These are phyloP conservation scores for Setaria viridis DNA, from an alignment of 202 grass and related monocot genomes.

Conservation along the genomic window DNA sequence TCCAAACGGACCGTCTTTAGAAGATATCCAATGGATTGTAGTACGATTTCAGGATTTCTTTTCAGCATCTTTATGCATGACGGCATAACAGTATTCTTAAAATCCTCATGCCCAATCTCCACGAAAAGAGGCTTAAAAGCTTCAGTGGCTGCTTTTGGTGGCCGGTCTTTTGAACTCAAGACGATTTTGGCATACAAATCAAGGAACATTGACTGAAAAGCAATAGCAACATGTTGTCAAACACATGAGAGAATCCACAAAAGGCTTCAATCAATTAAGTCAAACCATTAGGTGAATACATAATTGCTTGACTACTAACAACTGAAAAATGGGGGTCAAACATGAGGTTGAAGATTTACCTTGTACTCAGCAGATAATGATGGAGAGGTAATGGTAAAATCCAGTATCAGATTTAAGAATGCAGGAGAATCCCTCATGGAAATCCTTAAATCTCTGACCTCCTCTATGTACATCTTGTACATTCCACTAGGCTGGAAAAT, in stretches of 20 bases:
- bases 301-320: constrained; percentile 1
- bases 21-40: constrained; percentile 82
- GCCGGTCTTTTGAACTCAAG: constrained; percentile 84
- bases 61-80: constrained; percentile 95
- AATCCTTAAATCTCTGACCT: constrained; percentile 87
- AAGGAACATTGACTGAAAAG: constrained; percentile 81
- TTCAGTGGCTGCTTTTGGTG: constrained; percentile 70
- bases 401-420: constrained; percentile 80
- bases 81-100: constrained; percentile 74
- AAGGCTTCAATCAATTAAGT: constrained; percentile 7
- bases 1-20: constrained; percentile 74
- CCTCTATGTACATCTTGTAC: constrained; percentile 93
- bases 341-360: constrained; percentile 53
- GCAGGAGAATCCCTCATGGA: constrained; percentile 63
- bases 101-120: constrained; percentile 86
- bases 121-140: constrained; percentile 83
- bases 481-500: constrained; percentile 66
- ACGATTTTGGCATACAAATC: constrained; percentile 83
- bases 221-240: constrained; percentile 41
- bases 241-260: constrained; percentile 13
- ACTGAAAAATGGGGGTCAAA: constrained; percentile 5
- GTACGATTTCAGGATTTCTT: constrained; percentile 93
- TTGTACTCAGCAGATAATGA: constrained; percentile 77
- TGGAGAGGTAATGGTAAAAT: constrained; percentile 65
- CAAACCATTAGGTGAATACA: constrained; percentile 11